Conservation (phyloP, 345 rosid species). For the Erysimum cheiranthoides region DNA sequence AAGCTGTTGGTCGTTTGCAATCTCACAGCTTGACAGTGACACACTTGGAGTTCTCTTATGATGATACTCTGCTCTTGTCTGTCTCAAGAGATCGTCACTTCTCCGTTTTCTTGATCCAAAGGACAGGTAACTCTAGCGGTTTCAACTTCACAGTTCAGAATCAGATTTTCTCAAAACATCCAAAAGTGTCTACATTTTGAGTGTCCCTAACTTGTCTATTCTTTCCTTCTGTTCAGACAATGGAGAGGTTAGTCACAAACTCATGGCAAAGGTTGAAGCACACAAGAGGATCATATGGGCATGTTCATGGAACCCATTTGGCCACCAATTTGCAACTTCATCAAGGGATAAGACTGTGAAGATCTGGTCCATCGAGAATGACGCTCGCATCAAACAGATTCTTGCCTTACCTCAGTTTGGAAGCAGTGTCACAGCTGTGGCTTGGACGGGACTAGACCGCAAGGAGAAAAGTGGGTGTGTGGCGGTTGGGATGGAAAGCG, state of each 20-base stretch:
- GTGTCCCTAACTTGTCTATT: not conserved
- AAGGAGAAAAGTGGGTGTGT: slow-evolving; percentile 58
- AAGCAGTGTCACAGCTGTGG: slow-evolving; percentile 85
- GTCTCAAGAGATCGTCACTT: slow-evolving; percentile 97
- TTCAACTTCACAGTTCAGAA: not conserved
- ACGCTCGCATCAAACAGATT: slow-evolving; percentile 56
- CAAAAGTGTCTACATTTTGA: not conserved
- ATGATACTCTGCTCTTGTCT: slow-evolving; percentile 75
- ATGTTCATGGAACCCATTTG: slow-evolving; percentile 94
- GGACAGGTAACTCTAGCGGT: slow-evolving; percentile 53
- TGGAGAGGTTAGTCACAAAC: slow-evolving; percentile 56
- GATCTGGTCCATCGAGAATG: slow-evolving; percentile 73
- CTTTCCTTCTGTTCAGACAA: slow-evolving; percentile 42
- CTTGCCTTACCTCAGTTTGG: slow-evolving; percentile 63
- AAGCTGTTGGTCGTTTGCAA: slow-evolving; percentile 79
- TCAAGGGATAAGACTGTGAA: slow-evolving; percentile 96
- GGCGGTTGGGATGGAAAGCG: slow-evolving; percentile 86
- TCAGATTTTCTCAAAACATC: slow-evolving; percentile 1
- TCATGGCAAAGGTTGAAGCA: slow-evolving; percentile 78
- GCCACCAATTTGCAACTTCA: slow-evolving; percentile 87
- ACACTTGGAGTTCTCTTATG: slow-evolving; percentile 81
- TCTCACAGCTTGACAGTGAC: slow-evolving; percentile 97
- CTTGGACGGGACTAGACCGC: slow-evolving; percentile 77
- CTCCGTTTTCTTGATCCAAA: slow-evolving; percentile 72
- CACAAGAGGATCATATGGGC: slow-evolving; percentile 99